Evolutionary conservation across 306 rosid genomes (phyloP).

Genomic region (Lathyrus aphaca): DNA sequence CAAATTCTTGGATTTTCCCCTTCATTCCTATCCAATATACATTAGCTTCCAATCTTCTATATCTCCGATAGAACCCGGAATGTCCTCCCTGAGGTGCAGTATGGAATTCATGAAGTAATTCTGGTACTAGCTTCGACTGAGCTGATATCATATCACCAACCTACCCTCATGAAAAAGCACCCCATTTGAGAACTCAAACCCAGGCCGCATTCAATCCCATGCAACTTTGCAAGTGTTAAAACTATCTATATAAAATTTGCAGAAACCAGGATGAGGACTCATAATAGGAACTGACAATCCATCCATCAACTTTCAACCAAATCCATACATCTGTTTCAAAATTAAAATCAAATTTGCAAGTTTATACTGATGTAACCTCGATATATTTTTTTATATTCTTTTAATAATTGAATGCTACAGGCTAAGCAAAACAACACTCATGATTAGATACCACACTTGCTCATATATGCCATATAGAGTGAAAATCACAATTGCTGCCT

Average conservation of each 20-base stretch:
- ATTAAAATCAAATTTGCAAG: not conserved
- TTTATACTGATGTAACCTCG: not conserved
- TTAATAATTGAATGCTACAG: not conserved
- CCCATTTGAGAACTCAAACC: too few relatives aligned
- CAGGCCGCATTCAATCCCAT: not conserved
- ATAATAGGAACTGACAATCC: not conserved
- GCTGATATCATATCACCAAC: too few relatives aligned
- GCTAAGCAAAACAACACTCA: not conserved
- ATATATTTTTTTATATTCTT: too few relatives aligned
- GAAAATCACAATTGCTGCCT: conserved; percentile 15
- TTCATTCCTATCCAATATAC: too few relatives aligned
- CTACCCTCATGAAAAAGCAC: too few relatives aligned
- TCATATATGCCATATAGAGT: conserved; percentile 22
- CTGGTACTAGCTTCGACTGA: too few relatives aligned
- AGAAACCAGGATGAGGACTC: not conserved
- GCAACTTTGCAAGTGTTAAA: not conserved
- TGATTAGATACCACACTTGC: conserved; percentile 2
- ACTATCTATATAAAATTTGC: not conserved
- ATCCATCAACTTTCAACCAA: not conserved
- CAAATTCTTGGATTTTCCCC: too few relatives aligned
- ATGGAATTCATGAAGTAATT: too few relatives aligned
- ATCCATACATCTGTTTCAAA: not conserved
- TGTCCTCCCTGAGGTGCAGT: too few relatives aligned
- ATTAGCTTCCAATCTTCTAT: too few relatives aligned
- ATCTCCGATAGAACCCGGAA: too few relatives aligned